Conservation (phyloP, 345 rosid genomes). For the Salix viminalis region DNA sequence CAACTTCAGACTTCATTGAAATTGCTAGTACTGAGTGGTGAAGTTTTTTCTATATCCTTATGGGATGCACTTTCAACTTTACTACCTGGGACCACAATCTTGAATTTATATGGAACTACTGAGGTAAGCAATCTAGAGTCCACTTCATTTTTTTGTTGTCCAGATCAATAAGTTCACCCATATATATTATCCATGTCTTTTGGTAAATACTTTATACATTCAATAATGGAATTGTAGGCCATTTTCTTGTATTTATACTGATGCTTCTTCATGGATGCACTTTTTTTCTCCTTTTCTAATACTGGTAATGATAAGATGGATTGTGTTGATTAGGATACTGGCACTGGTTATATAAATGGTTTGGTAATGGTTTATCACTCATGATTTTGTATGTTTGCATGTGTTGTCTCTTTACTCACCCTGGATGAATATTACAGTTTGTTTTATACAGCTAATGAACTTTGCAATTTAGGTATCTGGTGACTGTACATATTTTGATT, state of each 20-base stretch:
- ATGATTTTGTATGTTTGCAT: not conserved
- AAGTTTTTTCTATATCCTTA: constrained; percentile 66
- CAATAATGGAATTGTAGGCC: not conserved
- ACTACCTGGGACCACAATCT: constrained; percentile 61
- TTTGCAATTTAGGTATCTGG: constrained; percentile 72
- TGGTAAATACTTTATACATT: not conserved
- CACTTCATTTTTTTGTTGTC: not conserved
- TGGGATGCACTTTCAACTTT: constrained; percentile 64
- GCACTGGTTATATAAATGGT: not conserved
- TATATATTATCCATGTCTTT: not conserved
- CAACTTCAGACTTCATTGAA: constrained; percentile 51
- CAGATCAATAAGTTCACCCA: not conserved
- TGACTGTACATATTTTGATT: constrained; percentile 89
- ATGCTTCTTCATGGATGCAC: not conserved
- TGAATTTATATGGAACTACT: constrained; percentile 92
- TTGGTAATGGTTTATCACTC: not conserved
- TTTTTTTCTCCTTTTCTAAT: not conserved
- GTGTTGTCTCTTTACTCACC: not conserved
- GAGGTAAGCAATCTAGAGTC: constrained; percentile 54
- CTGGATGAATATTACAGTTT: not conserved
- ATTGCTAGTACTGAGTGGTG: constrained; percentile 82
- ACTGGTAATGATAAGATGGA: not conserved
- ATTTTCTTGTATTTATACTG: not conserved
- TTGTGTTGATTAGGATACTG: not conserved
- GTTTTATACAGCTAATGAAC: not conserved